These are phyloP conservation scores for Capronia epimyces DNA, from an alignment of 2,329 filamentous ascomycete genomes.

Conservation along the genomic window DNA sequence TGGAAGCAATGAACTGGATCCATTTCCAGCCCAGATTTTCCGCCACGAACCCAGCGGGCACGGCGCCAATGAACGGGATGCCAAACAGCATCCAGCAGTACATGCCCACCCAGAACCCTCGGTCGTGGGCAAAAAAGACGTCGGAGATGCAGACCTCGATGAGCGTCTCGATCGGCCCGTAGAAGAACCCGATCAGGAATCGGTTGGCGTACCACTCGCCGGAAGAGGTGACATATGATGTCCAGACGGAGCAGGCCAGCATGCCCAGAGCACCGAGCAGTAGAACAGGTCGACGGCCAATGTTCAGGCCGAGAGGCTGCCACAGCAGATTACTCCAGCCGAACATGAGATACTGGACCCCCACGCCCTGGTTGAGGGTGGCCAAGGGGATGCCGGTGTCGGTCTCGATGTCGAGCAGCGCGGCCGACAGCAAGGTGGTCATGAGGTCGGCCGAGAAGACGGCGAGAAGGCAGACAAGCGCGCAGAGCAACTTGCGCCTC, in stretches of 20 bases:
- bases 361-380: conserved; percentile 52
- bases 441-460: conserved; percentile 52
- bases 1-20: conserved; percentile 49
- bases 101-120: conserved; percentile 54
- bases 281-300: conserved; percentile 6
- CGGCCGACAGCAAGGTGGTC: conserved; percentile 50
- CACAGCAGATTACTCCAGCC: conserved; percentile 53
- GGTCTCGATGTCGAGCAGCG: conserved; percentile 44
- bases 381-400: conserved; percentile 49
- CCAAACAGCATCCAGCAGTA: conserved; percentile 52
- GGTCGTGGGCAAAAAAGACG: conserved; percentile 45
- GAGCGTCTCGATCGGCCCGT: conserved; percentile 46
- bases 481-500: conserved; percentile 44
- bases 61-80: conserved; percentile 37
- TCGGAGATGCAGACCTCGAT: conserved; percentile 44
- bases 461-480: conserved; percentile 49
- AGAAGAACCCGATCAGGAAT: conserved; percentile 44
- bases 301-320: conserved; percentile 44
- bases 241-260: conserved; percentile 36
- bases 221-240: conserved; percentile 39
- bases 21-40: conserved; percentile 50
- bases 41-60: conserved; percentile 49
- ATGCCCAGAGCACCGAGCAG: conserved; percentile 10
- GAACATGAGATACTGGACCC: conserved; percentile 52
- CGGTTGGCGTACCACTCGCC: conserved; percentile 46